Evolutionary conservation across 2,329 filamentous ascomycete species (phyloP).

Genomic region (Nemania sp.): DNA sequence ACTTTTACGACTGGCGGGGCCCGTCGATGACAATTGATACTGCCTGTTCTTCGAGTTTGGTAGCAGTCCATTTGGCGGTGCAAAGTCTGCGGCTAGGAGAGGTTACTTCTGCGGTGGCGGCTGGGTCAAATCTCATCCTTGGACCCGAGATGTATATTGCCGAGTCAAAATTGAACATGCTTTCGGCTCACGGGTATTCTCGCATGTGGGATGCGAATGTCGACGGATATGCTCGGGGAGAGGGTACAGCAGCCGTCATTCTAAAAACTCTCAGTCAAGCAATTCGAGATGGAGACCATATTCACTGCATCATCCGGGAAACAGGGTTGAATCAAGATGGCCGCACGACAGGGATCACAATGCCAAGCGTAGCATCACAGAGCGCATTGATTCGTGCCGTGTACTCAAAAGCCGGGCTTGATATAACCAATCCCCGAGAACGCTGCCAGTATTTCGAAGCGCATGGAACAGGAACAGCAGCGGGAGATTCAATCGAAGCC

Average conservation of each 20-base stretch:
- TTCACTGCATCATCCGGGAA: conserved; percentile 42
- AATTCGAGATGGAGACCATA: conserved; percentile 40
- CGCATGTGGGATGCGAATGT: conserved; percentile 44
- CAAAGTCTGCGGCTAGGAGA: conserved; percentile 37
- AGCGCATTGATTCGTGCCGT: conserved; percentile 27
- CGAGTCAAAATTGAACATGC: conserved; percentile 35
- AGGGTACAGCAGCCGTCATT: conserved; percentile 40
- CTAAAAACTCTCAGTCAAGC: conserved; percentile 42
- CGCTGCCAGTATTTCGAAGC: conserved; percentile 31
- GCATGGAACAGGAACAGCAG: conserved; percentile 32
- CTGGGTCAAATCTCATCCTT: conserved; percentile 23
- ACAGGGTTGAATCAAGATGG: conserved; percentile 36
- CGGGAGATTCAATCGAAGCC: conserved; percentile 33
- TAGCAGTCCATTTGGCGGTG: conserved; percentile 41
- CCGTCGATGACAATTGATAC: conserved; percentile 50
- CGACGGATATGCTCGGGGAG: conserved; percentile 40
- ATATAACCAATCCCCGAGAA: conserved; percentile 14
- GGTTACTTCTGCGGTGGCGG: conserved; percentile 21
- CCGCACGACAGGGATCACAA: conserved; percentile 22
- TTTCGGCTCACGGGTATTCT: conserved; percentile 37
- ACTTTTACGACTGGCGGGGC: conserved; percentile 45
- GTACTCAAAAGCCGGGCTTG: conserved; percentile 26
- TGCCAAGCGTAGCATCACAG: conserved; percentile 27
- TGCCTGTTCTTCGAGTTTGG: conserved; percentile 48
- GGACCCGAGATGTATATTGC: conserved; percentile 13